Percentiles rank a stretch among this genome's conserved stretches.
Evolutionary conservation across 768 basidiomycete genomes (phyloP).

Genomic region (Naganishia vaughanmartiniae): DNA sequence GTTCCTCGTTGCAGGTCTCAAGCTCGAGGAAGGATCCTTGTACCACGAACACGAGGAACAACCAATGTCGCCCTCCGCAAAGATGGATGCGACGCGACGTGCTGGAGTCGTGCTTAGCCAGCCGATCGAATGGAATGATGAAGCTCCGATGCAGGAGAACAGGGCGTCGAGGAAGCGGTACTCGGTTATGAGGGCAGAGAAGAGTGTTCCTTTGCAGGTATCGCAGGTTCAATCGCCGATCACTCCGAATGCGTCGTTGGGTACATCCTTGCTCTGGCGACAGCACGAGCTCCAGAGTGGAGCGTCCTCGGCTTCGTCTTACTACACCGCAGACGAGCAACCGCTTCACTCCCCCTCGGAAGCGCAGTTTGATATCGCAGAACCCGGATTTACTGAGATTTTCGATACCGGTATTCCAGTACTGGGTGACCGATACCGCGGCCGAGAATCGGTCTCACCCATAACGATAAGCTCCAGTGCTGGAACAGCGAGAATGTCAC

Average conservation of each 20-base stretch:
- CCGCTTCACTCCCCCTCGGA: not conserved
- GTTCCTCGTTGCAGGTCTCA: conserved; percentile 32
- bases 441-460: conserved; percentile 21
- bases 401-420: not conserved
- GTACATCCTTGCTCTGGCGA: not conserved
- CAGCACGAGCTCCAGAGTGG: not conserved
- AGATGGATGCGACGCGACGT: conserved; percentile 18
- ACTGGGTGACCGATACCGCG: not conserved
- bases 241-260: not conserved
- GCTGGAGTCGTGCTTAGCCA: conserved; percentile 23
- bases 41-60: conserved; percentile 14
- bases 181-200: conserved; percentile 27
- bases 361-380: not conserved
- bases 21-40: conserved; percentile 27
- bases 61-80: not conserved
- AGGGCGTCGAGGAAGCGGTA: conserved; percentile 30
- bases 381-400: not conserved
- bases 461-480: conserved; percentile 8
- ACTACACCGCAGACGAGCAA: conserved; percentile 3
- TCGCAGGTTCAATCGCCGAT: not conserved
- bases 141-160: conserved; percentile 1
- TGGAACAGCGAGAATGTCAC: conserved; percentile 3
- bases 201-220: conserved; percentile 7
- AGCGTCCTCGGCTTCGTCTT: conserved; percentile 18
- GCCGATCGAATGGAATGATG: conserved; percentile 11